Percentiles rank a stretch among this genome's conserved stretches.
phyloP scores from a whole-genome alignment of 1,284 basidiomycete species.

The Butyriboletus appendiculatus region DNA sequence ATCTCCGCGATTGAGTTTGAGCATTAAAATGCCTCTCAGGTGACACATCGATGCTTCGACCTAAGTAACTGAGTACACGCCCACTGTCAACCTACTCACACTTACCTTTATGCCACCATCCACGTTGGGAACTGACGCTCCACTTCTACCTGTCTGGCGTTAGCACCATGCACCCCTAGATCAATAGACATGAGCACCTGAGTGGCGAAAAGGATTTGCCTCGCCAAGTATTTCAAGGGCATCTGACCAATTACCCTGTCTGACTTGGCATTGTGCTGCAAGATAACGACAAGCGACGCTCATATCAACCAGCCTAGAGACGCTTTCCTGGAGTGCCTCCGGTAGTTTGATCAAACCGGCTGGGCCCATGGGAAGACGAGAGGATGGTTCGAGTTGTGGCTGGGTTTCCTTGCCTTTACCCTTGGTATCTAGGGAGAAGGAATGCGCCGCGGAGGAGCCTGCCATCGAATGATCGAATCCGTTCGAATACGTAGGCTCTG shows the following conservation, averaged over 20 bases:
- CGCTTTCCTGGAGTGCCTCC: conserved; percentile 59
- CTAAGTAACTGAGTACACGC: conserved; percentile 41
- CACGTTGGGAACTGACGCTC: conserved; percentile 68
- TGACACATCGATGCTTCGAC: conserved; percentile 96
- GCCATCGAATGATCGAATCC: conserved; percentile 40
- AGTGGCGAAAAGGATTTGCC: conserved; percentile 81
- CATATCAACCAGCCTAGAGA: conserved; percentile 83
- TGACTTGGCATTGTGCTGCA: conserved; percentile 90
- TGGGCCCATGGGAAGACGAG: conserved; percentile 67
- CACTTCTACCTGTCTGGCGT: conserved; percentile 49
- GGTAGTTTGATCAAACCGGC: conserved; percentile 67
- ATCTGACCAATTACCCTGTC: conserved; percentile 91
- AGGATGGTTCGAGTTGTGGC: conserved; percentile 39
- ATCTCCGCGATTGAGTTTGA: conserved; percentile 88
- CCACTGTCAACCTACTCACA: conserved; percentile 1
- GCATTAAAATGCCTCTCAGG: conserved; percentile 90
- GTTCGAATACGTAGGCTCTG: conserved; percentile 41
- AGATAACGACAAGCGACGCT: conserved; percentile 92
- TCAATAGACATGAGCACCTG: conserved; percentile 41
- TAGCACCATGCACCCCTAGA: not conserved
- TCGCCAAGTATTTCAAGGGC: conserved; percentile 94
- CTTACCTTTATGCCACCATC: conserved; percentile 86
- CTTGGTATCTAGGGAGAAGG: conserved; percentile 41
- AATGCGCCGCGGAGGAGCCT: conserved; percentile 22
- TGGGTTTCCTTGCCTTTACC: conserved; percentile 63